Base-by-base conservation (phyloP, 441 rosid species). In the Capsella rubella region DNA sequence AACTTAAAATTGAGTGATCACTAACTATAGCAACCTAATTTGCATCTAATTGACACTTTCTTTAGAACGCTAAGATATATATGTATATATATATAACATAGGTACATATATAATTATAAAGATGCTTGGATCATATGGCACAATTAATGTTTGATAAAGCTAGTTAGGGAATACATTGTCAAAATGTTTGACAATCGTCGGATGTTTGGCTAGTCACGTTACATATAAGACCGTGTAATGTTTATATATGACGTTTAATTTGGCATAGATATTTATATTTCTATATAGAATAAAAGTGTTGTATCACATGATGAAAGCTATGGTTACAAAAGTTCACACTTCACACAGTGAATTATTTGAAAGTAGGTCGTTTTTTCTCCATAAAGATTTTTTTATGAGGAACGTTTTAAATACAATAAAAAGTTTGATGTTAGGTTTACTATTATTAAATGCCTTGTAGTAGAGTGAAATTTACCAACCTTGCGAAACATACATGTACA, bases 381-480 rank as follows among this genome's bases (percentile, higher is more conserved):
- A 52, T 60, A 12, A 27, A 53, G 69, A 4, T 34, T 69, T 39
- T 52, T 67, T 61, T 45, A 43, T 63, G 42, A 27, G 16, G 56
- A 61, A 75, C 61, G 4, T 27, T 32, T 35, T 18, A 52, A 63
- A 69, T 47, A 49, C 32, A 29, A 14, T 2, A 45, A 27, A 76
- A 70, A 76, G 47, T 63, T 55, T 63, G 60, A 70, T 64, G 72
- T 76, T 76, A 64, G 80, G 80, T 64, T 70, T 76, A 70, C 75
- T 53, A 57, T 56, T 63, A 62, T 70, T 61, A 53, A 13, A 63
- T 37, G 35, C 29, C 65, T 55, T 55, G 43, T 29, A 37, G 58
- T 15, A 62, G 66, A 70, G 71, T 56, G 71, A 69, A 76, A 63
- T 63, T 55, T 76, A 69, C 58, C 71, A 47, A 70, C 67, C 71